phyloP scores from a whole-genome alignment of 192 early-diverging fungal species.

The Podila clonocystis region DNA sequence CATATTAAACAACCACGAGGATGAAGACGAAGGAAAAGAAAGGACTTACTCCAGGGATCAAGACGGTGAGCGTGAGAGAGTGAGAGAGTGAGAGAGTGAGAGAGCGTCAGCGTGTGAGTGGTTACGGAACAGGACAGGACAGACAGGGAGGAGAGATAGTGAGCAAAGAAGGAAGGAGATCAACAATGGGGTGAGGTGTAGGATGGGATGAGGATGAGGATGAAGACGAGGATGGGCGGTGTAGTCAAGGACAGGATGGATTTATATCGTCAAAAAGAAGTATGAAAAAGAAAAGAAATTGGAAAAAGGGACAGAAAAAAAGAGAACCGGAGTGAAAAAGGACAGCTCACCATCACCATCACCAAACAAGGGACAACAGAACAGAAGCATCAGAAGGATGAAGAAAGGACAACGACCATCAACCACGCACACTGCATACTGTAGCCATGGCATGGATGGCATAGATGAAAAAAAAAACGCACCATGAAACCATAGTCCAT shows the following conservation, averaged over 20 bases:
- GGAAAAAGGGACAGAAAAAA: background rate
- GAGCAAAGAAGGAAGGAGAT: too few species aligned
- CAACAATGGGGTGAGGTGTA: too few species aligned
- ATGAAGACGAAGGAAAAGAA: too few species aligned
- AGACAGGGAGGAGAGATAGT: too few species aligned
- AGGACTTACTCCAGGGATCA: background rate
- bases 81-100: background rate
- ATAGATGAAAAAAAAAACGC: background rate
- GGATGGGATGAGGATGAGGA: background rate
- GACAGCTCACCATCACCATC: too few species aligned
- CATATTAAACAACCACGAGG: too few species aligned
- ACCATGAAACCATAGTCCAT: too few species aligned
- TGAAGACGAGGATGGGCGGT: background rate
- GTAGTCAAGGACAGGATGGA: background rate
- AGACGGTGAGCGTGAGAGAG: background rate
- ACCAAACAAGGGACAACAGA: background rate
- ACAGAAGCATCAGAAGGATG: too few species aligned
- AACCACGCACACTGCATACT: too few species aligned
- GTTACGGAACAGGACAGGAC: too few species aligned
- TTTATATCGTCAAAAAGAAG: background rate
- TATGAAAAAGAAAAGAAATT: background rate
- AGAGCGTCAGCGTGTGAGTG: background rate
- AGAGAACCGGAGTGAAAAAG: background rate
- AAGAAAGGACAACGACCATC: too few species aligned
- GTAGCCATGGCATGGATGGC: too few species aligned